A percentile compares a stretch with the other conserved stretches of the same genome.
phyloP scores from a whole-genome alignment of 2,329 filamentous ascomycete species.

The Ramichloridium luteum region DNA sequence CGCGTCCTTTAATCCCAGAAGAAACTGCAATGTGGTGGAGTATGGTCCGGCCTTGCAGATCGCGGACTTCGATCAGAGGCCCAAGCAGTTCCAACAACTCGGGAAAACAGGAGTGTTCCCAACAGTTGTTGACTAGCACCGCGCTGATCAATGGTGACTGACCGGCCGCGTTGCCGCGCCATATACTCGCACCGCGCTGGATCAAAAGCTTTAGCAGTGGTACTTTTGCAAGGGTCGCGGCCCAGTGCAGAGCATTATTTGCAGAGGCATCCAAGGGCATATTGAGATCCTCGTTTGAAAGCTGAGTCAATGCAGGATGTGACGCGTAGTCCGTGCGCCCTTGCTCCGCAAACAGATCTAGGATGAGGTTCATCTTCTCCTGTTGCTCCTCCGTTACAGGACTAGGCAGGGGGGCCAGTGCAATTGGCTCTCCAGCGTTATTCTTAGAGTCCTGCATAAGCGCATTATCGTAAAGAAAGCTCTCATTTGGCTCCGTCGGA shows the following conservation, averaged over 20 bases:
- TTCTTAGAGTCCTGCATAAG: conserved; percentile 24
- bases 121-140: conserved; percentile 84
- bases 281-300: conserved; percentile 73
- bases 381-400: conserved; percentile 54
- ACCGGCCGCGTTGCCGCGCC: conserved; percentile 74
- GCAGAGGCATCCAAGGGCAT: conserved; percentile 81
- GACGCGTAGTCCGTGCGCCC: conserved; percentile 57
- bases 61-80: conserved; percentile 78
- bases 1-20: conserved; percentile 86
- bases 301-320: conserved; percentile 62
- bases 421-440: conserved; percentile 43
- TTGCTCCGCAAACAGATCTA: conserved; percentile 51
- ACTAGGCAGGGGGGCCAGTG: conserved; percentile 52
- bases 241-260: conserved; percentile 92
- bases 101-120: conserved; percentile 81
- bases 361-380: conserved; percentile 66
- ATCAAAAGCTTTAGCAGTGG: conserved; percentile 71
- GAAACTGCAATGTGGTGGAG: conserved; percentile 94
- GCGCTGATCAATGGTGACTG: conserved; percentile 91
- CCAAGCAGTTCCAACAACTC: conserved; percentile 81
- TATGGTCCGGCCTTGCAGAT: conserved; percentile 80
- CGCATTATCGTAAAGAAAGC: conserved; percentile 52
- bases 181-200: conserved; percentile 72
- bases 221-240: conserved; percentile 79
- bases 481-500: conserved; percentile 69